Base-by-base conservation (phyloP, 1,284 basidiomycete species). In the Sparassis latifolia region DNA sequence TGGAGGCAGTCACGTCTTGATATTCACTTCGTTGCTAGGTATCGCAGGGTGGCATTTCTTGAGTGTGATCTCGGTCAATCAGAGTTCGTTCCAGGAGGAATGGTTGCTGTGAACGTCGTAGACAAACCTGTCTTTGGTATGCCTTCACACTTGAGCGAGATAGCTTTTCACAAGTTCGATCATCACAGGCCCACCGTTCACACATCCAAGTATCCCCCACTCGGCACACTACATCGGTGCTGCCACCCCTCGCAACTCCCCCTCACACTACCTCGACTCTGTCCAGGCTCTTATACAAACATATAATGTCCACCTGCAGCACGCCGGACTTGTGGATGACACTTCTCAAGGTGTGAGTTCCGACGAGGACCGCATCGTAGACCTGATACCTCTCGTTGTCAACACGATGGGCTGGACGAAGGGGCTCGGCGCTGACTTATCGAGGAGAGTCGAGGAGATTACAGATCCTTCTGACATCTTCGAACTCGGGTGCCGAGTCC, bases 321-420 rank as follows among this genome's bases (percentile, higher is more conserved):
- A 77, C 54, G 74, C 78, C 10, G 57, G 59, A 10, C 51, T 63
- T 7, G 44, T 59, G 2, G 46, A 54, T 2, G 66, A 59, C 3
- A 55, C 61, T 5, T 20, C 20, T 20, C 20, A 20, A 20, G 20
- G 20, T 20, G 20, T 20, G 20, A 20, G 20, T 20, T 58, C 63
- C 5, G 52, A 63, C 4, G 62, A 60, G 0, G 57, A 58, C n/a
- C 72, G 76, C 40, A 75, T 83, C 44, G 55, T 60, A 1, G 80
- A 84, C 49, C 52, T 65, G n/a, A 76, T 91, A 3, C 96, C 96
- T 0, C 79, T 99, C 4, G 78, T 98, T 6, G 80, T 98, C 50
- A 99, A 99, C 66, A 97, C 92, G 0, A 95, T 96, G 80, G 96
- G 96, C 2, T 99, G 96, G 96, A 80, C 82, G 10, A 97, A 96